These are phyloP conservation scores for Calonectria pseudoreteaudii DNA, from an alignment of 2,329 filamentous ascomycete genomes.

Conservation along the genomic window DNA sequence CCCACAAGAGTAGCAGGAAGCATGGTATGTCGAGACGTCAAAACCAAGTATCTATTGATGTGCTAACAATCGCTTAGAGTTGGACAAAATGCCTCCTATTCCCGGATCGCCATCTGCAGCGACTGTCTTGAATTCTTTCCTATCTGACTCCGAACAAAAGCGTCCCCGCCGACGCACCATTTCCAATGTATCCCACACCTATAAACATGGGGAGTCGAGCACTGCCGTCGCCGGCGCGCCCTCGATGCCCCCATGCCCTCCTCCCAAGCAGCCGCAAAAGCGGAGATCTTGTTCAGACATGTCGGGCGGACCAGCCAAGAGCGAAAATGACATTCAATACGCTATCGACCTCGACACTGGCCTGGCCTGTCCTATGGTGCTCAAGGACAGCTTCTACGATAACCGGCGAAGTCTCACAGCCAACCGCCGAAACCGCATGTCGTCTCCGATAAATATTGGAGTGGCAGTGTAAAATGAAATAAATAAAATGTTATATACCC, in stretches of 20 bases:
- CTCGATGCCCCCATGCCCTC: not conserved
- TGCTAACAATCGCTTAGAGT: not conserved
- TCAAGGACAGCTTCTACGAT: not conserved
- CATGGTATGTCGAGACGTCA: not conserved
- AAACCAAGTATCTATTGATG: too few species aligned
- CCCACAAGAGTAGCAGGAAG: not conserved
- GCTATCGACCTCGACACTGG: not conserved
- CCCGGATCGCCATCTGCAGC: not conserved
- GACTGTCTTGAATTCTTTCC: not conserved
- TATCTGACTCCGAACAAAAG: not conserved
- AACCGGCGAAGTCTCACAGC: not conserved
- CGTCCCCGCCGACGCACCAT: not conserved
- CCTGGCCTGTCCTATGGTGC: too few species aligned
- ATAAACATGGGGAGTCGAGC: not conserved
- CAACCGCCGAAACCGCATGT: not conserved
- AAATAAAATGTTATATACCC: too few species aligned
- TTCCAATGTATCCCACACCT: not conserved
- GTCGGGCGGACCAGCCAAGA: not conserved
- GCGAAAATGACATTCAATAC: not conserved
- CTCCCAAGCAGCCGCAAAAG: not conserved
- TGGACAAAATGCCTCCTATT: conserved; percentile 1
- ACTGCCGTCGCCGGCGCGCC: not conserved
- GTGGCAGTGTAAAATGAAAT: not conserved
- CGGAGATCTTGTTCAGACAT: not conserved
- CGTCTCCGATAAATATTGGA: not conserved